Conservation (phyloP, 1,284 basidiomycete genomes). For the Ustilago nuda region DNA sequence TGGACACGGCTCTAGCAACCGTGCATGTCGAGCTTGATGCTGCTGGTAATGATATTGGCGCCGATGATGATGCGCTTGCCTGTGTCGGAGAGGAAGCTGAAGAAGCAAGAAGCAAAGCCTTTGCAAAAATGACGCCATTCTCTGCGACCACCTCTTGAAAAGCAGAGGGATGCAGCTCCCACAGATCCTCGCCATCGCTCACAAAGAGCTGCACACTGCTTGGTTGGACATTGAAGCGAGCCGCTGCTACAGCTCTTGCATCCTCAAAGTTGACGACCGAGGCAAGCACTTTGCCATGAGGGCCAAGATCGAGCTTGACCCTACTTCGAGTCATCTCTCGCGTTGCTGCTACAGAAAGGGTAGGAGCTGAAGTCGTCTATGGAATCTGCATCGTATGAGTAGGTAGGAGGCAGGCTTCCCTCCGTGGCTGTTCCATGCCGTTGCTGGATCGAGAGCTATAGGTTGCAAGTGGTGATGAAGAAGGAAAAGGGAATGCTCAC, state of each 20-base stretch:
- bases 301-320: conserved; percentile 48
- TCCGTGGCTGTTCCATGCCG: neutral
- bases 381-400: neutral
- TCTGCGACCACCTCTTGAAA: conserved; percentile 44
- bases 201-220: conserved; percentile 35
- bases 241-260: conserved; percentile 32
- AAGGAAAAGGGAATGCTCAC: neutral
- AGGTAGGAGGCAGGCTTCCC: neutral
- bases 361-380: neutral
- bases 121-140: conserved; percentile 37
- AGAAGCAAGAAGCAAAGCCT: conserved; percentile 4
- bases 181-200: conserved; percentile 40
- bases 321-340: conserved; percentile 19
- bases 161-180: conserved; percentile 44
- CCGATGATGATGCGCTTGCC: neutral
- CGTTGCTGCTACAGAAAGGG: neutral
- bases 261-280: conserved; percentile 40
- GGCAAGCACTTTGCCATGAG: conserved; percentile 43
- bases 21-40: conserved; percentile 2
- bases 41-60: neutral
- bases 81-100: conserved; percentile 6
- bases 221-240: conserved; percentile 21
- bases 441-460: neutral
- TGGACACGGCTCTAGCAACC: neutral
- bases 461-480: neutral